Base-by-base conservation (phyloP, 768 basidiomycete species). In the Floccularia luteovirens region DNA sequence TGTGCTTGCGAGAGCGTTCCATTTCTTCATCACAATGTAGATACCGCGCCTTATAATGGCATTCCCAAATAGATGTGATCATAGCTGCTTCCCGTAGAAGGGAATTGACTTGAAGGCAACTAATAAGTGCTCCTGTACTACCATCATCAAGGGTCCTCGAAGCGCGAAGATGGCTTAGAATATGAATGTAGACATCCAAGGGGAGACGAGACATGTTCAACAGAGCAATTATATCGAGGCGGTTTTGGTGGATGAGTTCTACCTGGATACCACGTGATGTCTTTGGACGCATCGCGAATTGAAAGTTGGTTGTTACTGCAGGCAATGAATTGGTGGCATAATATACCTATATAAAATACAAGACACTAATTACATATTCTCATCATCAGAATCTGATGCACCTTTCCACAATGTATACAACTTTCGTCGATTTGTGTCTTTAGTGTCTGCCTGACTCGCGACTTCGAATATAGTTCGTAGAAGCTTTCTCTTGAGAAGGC, bases 331-430 rank as follows among this genome's bases (percentile, higher is more conserved):
- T n/a, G n/a, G n/a, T n/a, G n/a, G n/a, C n/a, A n/a, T n/a, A n/a
- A n/a, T n/a, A n/a, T n/a, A n/a, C n/a, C n/a, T n/a, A n/a, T n/a
- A n/a, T n/a, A n/a, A n/a, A n/a, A n/a, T n/a, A n/a, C n/a, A n/a
- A n/a, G n/a, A n/a, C n/a, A n/a, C n/a, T 28, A 28, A 28, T 28
- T 28, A 28, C 27, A 28, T 14, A 21, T 53, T 55, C 17, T 42
- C 48, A 38, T 58, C 56, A 32, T 52, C 54, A 14, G 72, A 75
- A 17, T 74, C 75, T 24, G 65, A 69, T 34, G 63, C 66, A 24
- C 73, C 75, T 58, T 81, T 84, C 77, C 88, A 94, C 20, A 91
- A 58, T 4, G 70, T 70, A 55, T 92, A 94, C 62, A 97, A 71
- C 65, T 77, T 89, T 59, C 87, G 67, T 49, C 92, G 72, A 58